Conservation (phyloP, 2,329 filamentous ascomycete genomes). For the Drechslera avenae region DNA sequence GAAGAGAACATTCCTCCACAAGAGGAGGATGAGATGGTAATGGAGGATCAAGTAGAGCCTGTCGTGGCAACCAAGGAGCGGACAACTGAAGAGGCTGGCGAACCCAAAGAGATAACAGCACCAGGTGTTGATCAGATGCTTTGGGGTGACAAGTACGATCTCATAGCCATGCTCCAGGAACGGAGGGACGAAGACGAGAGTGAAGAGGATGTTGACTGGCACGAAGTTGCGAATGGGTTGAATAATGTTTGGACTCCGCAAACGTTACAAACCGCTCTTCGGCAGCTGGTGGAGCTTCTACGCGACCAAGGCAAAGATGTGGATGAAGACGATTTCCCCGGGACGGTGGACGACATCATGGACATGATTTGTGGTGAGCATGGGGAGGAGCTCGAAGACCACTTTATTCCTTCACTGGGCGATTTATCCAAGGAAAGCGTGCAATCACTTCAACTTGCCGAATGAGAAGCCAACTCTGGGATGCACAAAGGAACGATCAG, state of each 20-base stretch:
- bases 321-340: constrained; percentile 5
- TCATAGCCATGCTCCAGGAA: constrained; percentile 44
- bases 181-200: constrained; percentile 21
- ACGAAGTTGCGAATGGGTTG: constrained; percentile 8
- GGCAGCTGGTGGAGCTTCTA: constrained; percentile 19
- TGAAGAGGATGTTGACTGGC: constrained; percentile 46
- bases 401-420: too few relatives aligned
- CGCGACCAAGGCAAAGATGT: constrained; percentile 8
- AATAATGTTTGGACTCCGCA: constrained; percentile 22
- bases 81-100: not conserved
- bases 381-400: constrained; percentile 16
- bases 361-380: constrained; percentile 21
- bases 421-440: too few relatives aligned
- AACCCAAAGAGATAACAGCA: not conserved
- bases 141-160: constrained; percentile 50
- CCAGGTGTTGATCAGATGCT: constrained; percentile 41
- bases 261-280: constrained; percentile 29
- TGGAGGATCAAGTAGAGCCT: not conserved
- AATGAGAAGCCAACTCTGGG: too few relatives aligned
- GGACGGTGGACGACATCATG: constrained; percentile 29
- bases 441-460: not conserved
- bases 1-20: not conserved
- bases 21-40: not conserved
- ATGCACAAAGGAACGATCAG: too few relatives aligned
- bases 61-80: not conserved